phyloP scores from a whole-genome alignment of 1,139 yeast species.

The Wickerhamiella pararugosa region DNA sequence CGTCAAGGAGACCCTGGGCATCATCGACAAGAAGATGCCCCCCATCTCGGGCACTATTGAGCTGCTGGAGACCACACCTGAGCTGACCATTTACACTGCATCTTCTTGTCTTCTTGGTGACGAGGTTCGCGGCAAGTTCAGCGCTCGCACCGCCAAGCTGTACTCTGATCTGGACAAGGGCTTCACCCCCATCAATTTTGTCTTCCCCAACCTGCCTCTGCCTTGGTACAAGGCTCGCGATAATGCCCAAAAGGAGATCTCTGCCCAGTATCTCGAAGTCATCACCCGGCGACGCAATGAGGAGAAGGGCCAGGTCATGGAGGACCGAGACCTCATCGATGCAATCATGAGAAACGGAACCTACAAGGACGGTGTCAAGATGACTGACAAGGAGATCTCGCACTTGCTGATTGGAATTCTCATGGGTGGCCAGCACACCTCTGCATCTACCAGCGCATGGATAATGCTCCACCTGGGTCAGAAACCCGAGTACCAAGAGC shows the following conservation, averaged over 20 bases:
- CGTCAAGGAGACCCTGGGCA: conserved; percentile 56
- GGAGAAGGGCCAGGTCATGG: conserved; percentile 48
- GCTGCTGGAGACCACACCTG: conserved; percentile 80
- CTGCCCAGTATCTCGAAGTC: conserved; percentile 64
- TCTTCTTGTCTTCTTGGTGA: conserved; percentile 83
- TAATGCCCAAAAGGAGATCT: conserved; percentile 68
- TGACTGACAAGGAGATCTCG: conserved; percentile 94
- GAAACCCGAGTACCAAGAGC: conserved; percentile 69
- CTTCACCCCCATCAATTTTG: conserved; percentile 90
- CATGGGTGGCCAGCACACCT: conserved; percentile 99
- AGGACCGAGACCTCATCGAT: conserved; percentile 70
- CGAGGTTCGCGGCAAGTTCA: conserved; percentile 73
- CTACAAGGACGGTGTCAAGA: conserved; percentile 81
- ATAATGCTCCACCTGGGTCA: conserved; percentile 79
- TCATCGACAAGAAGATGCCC: conserved; percentile 34
- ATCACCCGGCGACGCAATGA: conserved; percentile 46
- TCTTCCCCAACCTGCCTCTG: conserved; percentile 83
- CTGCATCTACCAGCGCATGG: conserved; percentile 96
- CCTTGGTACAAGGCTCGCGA: conserved; percentile 79
- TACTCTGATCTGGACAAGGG: conserved; percentile 93
- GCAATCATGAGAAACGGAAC: conserved; percentile 67
- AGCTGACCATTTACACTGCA: conserved; percentile 91
- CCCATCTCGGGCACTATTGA: conserved; percentile 42
- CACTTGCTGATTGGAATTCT: conserved; percentile 85
- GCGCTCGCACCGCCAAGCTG: conserved; percentile 67